These are phyloP conservation scores for Didymosphaeria variabile DNA, from an alignment of 2,329 filamentous ascomycete species.

Conservation along the genomic window DNA sequence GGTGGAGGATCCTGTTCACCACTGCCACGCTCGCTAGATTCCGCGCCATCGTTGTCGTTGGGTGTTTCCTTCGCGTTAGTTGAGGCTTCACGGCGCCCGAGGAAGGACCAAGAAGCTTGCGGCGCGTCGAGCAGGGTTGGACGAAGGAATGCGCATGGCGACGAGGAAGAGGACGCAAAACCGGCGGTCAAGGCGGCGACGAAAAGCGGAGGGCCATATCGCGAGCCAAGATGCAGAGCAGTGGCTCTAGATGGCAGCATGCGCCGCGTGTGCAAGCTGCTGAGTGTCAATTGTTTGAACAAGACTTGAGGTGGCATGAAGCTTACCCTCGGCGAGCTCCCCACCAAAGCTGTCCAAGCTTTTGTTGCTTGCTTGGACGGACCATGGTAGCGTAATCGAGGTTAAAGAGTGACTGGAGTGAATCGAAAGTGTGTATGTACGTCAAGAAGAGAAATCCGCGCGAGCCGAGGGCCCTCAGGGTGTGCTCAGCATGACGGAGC, in stretches of 20 bases:
- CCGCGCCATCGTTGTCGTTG: conserved; percentile 22
- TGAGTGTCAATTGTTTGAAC: conserved; percentile 18
- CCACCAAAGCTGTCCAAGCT: conserved; percentile 38
- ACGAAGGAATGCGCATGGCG: conserved; percentile 27
- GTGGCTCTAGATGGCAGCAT: conserved; percentile 21
- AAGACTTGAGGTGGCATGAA: conserved; percentile 6
- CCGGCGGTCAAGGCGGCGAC: conserved; percentile 34
- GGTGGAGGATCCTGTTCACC: conserved; percentile 46
- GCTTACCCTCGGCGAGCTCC: conserved; percentile 41
- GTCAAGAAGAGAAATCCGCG: background rate
- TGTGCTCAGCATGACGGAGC: conserved; percentile 41
- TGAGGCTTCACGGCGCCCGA: conserved; percentile 23
- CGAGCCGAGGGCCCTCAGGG: conserved; percentile 32
- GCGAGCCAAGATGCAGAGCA: conserved; percentile 28
- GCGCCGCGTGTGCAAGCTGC: conserved; percentile 35
- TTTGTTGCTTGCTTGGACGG: conserved; percentile 32
- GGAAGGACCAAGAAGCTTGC: conserved; percentile 28
- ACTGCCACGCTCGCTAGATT: conserved; percentile 22
- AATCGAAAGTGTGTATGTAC: background rate
- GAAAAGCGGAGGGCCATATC: conserved; percentile 42
- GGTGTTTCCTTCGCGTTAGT: conserved; percentile 32
- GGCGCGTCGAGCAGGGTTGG: conserved; percentile 43
- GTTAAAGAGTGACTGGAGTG: conserved; percentile 19
- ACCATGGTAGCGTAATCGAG: conserved; percentile 30
- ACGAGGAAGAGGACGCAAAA: conserved; percentile 28